phyloP scores from a whole-genome alignment of 352 stramenopile species.

The Phytophthora podocarpi region DNA sequence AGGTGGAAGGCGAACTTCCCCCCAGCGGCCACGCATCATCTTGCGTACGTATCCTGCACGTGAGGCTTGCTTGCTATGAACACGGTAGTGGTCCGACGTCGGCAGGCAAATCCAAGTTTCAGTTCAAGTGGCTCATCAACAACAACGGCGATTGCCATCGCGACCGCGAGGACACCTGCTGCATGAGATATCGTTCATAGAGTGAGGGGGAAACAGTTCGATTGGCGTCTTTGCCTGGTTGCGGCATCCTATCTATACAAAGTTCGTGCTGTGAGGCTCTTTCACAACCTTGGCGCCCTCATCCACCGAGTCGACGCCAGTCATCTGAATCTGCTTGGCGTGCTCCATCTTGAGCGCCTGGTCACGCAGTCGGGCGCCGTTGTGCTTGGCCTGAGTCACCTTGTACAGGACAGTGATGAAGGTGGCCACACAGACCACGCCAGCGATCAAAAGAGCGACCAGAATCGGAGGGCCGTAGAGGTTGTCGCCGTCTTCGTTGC shows the following conservation, averaged over 20 bases:
- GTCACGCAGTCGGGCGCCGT: slow-evolving; percentile 15
- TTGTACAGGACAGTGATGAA: slow-evolving; percentile 28
- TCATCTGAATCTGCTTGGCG: slow-evolving; percentile 25
- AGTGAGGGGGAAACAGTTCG: slow-evolving; percentile 11
- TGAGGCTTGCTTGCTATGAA: background rate
- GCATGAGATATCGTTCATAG: slow-evolving; percentile 5
- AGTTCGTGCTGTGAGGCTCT: slow-evolving; percentile 43
- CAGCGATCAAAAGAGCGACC: slow-evolving; percentile 27
- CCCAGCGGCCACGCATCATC: background rate
- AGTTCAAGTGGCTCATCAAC: background rate
- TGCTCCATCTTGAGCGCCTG: slow-evolving; percentile 31
- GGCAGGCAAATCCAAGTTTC: slow-evolving; percentile 13
- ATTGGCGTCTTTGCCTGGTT: slow-evolving; percentile 14
- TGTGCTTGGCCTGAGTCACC: slow-evolving; percentile 29
- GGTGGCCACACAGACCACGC: slow-evolving; percentile 12
- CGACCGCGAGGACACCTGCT: background rate
- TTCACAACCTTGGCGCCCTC: slow-evolving; percentile 18
- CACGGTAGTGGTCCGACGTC: background rate
- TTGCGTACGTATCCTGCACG: slow-evolving; percentile 1
- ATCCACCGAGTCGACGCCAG: slow-evolving; percentile 27
- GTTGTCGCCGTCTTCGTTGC: slow-evolving; percentile 21
- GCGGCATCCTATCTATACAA: slow-evolving; percentile 44
- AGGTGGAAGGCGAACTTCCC: too few species aligned
- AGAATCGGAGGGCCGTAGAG: slow-evolving; percentile 33
- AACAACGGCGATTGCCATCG: background rate